Percentiles rank a stretch among this genome's conserved stretches.
phyloP scores from a whole-genome alignment of 2,329 filamentous ascomycete genomes.

The Leptographium wingfieldii region DNA sequence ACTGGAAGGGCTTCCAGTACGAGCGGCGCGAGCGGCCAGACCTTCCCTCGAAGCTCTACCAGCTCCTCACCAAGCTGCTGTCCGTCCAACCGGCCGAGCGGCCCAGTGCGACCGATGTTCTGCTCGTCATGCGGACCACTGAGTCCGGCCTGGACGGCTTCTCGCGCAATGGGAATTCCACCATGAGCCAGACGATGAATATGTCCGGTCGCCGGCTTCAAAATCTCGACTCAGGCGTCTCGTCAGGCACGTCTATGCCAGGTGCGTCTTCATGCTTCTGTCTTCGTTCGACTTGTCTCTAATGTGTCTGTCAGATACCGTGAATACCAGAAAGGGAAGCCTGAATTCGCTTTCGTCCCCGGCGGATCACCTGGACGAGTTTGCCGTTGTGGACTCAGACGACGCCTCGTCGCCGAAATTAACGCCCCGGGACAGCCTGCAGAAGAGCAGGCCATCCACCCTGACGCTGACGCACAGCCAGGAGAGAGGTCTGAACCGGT shows the following conservation, averaged over 20 bases:
- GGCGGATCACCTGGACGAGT: slow-evolving; percentile 18
- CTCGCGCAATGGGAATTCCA: slow-evolving; percentile 11
- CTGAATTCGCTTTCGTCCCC: slow-evolving; percentile 16
- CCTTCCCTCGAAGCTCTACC: slow-evolving; percentile 75
- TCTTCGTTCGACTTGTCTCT: too few relatives aligned
- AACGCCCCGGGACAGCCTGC: slow-evolving; percentile 18
- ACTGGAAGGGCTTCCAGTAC: slow-evolving; percentile 79
- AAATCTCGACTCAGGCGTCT: slow-evolving; percentile 40
- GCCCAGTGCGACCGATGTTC: slow-evolving; percentile 75
- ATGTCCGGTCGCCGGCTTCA: slow-evolving; percentile 36
- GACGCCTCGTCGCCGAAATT: slow-evolving; percentile 17
- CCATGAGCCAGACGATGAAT: slow-evolving; percentile 18
- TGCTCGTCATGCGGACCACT: slow-evolving; percentile 61
- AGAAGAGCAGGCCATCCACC: slow-evolving; percentile 21
- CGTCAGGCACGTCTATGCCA: slow-evolving; percentile 34
- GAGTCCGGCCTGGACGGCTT: slow-evolving; percentile 35
- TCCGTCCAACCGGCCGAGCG: slow-evolving; percentile 63
- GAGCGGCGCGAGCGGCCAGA: slow-evolving; percentile 65
- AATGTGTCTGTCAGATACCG: slow-evolving; percentile 9
- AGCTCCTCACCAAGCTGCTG: slow-evolving; percentile 68
- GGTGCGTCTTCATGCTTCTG: slow-evolving; percentile 8
- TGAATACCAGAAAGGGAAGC: slow-evolving; percentile 14
- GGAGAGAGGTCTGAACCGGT: slow-evolving; percentile 19
- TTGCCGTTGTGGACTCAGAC: slow-evolving; percentile 12
- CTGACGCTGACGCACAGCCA: slow-evolving; percentile 30